phyloP scores from a whole-genome alignment of 2,329 filamentous ascomycete species.

The Cercospora beticola region DNA sequence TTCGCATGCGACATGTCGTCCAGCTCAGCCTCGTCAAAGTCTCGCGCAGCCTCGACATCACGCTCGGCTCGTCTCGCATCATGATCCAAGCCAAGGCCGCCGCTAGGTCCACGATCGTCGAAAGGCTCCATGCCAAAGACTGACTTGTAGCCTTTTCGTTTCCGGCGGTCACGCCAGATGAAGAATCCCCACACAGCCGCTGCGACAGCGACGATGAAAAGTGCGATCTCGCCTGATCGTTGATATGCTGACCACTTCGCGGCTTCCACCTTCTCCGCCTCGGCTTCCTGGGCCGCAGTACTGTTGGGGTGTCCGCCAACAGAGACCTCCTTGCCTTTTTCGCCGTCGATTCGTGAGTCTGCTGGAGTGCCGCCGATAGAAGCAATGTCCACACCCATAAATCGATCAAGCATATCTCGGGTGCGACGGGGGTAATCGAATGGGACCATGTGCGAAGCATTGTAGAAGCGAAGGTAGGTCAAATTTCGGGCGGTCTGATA shows the following conservation, averaged over 20 bases:
- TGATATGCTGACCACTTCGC: conserved; percentile 89
- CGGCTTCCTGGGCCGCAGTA: conserved; percentile 64
- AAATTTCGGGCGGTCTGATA: conserved; percentile 94
- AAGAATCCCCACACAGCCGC: conserved; percentile 73
- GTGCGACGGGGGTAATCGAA: conserved; percentile 85
- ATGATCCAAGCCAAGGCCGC: conserved; percentile 45
- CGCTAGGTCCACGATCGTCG: conserved; percentile 46
- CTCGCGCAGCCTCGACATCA: conserved; percentile 59
- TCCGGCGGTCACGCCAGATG: conserved; percentile 58
- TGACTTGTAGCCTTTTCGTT: conserved; percentile 48
- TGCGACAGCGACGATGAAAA: conserved; percentile 75
- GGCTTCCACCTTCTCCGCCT: conserved; percentile 72
- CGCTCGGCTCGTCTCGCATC: conserved; percentile 38
- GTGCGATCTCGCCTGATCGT: conserved; percentile 79
- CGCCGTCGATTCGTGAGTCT: conserved; percentile 80
- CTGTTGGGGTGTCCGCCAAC: conserved; percentile 69
- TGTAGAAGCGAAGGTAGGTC: conserved; percentile 93
- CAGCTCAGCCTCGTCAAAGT: conserved; percentile 62
- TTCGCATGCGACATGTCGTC: conserved; percentile 47
- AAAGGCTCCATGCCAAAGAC: conserved; percentile 39
- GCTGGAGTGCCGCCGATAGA: conserved; percentile 78
- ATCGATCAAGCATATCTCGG: conserved; percentile 95
- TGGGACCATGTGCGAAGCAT: conserved; percentile 96
- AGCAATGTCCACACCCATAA: conserved; percentile 89
- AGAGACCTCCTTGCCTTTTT: conserved; percentile 74